Evolutionary conservation across 257 asterid genomes (phyloP), one percentile per base, ranked within the genome.

Genomic region (Solanum sitiens): DNA sequence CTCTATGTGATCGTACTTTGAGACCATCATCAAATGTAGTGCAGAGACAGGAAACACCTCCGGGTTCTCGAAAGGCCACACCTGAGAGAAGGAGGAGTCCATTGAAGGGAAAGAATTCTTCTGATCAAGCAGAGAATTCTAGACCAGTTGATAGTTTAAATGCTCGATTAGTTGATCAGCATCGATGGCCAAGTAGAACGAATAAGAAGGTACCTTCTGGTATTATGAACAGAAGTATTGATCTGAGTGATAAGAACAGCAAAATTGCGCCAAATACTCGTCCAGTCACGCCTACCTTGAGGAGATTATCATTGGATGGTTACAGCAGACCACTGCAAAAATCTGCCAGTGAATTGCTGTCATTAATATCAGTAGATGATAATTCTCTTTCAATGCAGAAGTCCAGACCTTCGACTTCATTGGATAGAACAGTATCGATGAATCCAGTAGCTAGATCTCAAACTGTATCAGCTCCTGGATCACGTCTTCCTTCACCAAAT

Each of bases 71-170:
- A 56, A 96, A 93, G 91, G 85, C 94, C 72, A 94, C 98, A 30
- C 95, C 97, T 53, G 98, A 93, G 91, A 95, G 94, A 84, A 93
- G 89, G 91, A 93, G 95, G 89, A 94, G 95, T 88, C 96, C 98
- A 8, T 92, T 92, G 6, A 92, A 92, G 89, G 96, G 95, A 87
- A 94, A 91, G 89, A 92, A 90, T 87, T 91, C 93, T 21, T 83
- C 88, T 87, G 95, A 94, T 67, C 95, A 92, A 91, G 87, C 90
- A n/a, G 98, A 96, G 92, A 96, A 95, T 92, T 95, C 94, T 87
- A 94, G 89, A 86, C 98, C 96, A 11, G 88, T 92, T 86, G 98
- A 95, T 77, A 83, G 91, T 73, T 70, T 88, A 30, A 92, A 89
- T 89, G 86, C 93, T 86, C 95, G 95, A 85, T 37, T 93, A 39